Conservation (phyloP, 2,329 filamentous ascomycete genomes). For the Penicillium sp. region DNA sequence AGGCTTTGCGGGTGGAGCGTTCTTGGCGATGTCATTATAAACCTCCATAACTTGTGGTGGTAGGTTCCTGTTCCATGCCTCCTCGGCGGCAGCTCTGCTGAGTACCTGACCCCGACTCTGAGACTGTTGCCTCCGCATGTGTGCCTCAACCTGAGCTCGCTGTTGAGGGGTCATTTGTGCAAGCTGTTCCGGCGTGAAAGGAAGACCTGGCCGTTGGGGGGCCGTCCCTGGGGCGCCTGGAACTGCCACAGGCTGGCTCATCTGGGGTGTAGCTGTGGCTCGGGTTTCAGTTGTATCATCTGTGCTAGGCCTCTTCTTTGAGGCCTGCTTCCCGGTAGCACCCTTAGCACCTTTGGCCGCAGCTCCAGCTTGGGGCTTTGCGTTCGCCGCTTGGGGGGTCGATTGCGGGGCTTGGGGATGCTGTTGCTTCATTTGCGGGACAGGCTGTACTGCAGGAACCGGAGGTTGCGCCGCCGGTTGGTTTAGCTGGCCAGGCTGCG, state of each 20-base stretch:
- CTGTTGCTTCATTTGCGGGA: conserved; percentile 27
- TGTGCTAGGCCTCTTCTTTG: conserved; percentile 46
- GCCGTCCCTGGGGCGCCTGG: conserved; percentile 22
- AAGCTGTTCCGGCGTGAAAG: conserved; percentile 38
- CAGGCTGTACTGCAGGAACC: conserved; percentile 21
- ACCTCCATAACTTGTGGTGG: conserved; percentile 41
- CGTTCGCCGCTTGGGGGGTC: conserved; percentile 30
- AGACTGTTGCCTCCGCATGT: conserved; percentile 37
- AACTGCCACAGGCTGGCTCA: conserved; percentile 23
- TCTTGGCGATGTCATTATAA: conserved; percentile 40
- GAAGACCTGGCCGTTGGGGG: conserved; percentile 23
- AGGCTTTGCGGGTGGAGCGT: conserved; percentile 33
- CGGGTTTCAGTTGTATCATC: conserved; percentile 50
- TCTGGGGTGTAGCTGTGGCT: conserved; percentile 37
- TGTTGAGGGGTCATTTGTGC: conserved; percentile 45
- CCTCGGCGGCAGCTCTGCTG: conserved; percentile 37
- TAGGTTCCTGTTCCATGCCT: conserved; percentile 40
- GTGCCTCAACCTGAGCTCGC: conserved; percentile 39
- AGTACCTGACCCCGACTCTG: conserved; percentile 33
- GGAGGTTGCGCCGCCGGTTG: conserved; percentile 29
- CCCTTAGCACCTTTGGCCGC: conserved; percentile 30
- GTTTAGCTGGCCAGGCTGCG: conserved; percentile 25
- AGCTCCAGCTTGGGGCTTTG: conserved; percentile 32
- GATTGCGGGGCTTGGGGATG: conserved; percentile 25
- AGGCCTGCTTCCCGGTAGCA: conserved; percentile 32